Percentiles rank a stretch among this genome's conserved stretches.
Conservation (phyloP, 2,329 filamentous ascomycete genomes). For the Paramyrothecium sp. region DNA sequence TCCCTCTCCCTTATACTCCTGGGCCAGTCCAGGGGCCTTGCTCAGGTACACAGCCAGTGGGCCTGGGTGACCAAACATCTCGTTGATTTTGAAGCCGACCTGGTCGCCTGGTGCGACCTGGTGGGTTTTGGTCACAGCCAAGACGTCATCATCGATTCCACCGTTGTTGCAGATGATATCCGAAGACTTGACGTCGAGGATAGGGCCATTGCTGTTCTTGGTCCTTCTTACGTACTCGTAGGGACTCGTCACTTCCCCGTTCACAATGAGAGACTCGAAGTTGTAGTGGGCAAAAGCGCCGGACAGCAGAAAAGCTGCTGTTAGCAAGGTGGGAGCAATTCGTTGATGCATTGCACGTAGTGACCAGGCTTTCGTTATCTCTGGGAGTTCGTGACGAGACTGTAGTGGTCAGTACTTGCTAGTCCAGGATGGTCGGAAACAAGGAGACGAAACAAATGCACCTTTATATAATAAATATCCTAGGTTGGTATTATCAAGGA, state of each 20-base stretch:
- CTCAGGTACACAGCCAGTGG: not conserved
- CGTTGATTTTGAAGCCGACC: not conserved
- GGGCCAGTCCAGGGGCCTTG: not conserved
- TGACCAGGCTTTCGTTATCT: too few species aligned
- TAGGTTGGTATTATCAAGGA: too few species aligned
- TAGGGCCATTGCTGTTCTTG: constrained; percentile 9
- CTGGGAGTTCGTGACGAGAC: too few species aligned
- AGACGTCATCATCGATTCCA: not conserved
- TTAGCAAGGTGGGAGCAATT: not conserved
- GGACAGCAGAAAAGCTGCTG: not conserved
- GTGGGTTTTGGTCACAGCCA: not conserved
- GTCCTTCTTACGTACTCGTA: constrained; percentile 14
- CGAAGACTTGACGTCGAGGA: not conserved
- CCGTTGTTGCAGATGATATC: not conserved
- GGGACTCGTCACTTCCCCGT: constrained; percentile 11
- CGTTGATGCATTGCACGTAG: too few species aligned
- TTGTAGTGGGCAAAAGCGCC: constrained; percentile 15
- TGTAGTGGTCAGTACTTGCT: too few species aligned
- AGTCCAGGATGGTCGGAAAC: too few species aligned
- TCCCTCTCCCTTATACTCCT: not conserved
- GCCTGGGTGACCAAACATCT: not conserved
- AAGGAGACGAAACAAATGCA: too few species aligned
- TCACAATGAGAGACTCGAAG: constrained; percentile 15
- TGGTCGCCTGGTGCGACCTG: not conserved
- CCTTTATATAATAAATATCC: too few species aligned